phyloP scores from a whole-genome alignment of 495 filamentous ascomycete genomes.

The Penicillium turbatum region DNA sequence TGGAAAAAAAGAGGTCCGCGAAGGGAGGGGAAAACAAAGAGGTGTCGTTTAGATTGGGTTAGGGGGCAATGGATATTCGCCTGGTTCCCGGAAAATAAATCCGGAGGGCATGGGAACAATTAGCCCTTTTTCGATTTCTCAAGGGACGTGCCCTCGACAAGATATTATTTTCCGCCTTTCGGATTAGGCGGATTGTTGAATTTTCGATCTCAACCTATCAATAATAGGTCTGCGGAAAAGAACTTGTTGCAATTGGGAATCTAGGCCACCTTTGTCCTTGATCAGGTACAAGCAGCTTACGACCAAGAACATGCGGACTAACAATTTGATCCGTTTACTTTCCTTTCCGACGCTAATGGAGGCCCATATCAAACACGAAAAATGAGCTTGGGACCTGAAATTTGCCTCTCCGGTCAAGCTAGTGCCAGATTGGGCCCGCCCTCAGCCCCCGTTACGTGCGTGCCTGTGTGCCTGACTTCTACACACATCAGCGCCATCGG shows the following conservation, averaged over 20 bases:
- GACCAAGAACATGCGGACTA: background rate
- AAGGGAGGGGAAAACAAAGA: background rate
- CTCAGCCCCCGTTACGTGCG: background rate
- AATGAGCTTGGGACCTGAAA: background rate
- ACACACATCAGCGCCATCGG: background rate
- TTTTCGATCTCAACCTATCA: too few species aligned
- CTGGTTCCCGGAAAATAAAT: background rate
- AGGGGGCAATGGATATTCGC: background rate
- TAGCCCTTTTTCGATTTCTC: background rate
- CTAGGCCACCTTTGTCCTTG: background rate
- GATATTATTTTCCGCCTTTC: background rate
- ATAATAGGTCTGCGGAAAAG: background rate
- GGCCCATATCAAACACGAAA: background rate
- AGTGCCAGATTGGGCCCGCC: too few species aligned
- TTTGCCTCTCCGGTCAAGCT: background rate
- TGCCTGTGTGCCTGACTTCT: background rate
- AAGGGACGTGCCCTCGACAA: too few species aligned
- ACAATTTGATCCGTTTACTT: background rate
- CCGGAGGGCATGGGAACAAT: background rate
- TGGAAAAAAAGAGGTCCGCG: background rate
- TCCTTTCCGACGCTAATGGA: background rate
- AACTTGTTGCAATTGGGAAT: background rate
- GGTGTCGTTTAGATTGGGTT: background rate
- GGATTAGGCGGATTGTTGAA: background rate
- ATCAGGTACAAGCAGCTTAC: too few species aligned